Evolutionary conservation across 176 grass and related monocot species (phyloP).

Genomic region (Oryza brachyantha): DNA sequence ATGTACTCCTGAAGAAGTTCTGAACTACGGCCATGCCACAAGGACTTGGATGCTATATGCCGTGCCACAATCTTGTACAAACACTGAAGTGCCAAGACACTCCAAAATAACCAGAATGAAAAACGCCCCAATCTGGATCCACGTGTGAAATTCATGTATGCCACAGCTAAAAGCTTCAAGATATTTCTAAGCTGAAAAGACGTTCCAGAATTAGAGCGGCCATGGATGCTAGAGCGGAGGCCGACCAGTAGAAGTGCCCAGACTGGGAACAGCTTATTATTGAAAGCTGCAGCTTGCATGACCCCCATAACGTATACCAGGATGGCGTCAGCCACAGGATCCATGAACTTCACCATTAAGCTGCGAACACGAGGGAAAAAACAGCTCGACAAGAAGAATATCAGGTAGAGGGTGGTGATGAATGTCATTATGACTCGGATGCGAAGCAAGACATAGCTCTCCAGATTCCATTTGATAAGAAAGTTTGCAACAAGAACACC

Average conservation of each 20-base stretch:
- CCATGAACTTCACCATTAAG: neutral
- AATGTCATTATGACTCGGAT: too few relatives aligned
- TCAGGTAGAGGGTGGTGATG: too few relatives aligned
- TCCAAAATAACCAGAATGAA: neutral
- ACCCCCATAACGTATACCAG: constrained; percentile 17
- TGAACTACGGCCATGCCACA: constrained; percentile 21
- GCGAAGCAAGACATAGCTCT: too few relatives aligned
- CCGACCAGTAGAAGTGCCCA: constrained; percentile 22
- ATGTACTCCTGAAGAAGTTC: neutral
- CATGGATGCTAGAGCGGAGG: neutral
- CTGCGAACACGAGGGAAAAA: too few relatives aligned
- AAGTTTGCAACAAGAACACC: too few relatives aligned
- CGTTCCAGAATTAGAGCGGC: constrained; percentile 22
- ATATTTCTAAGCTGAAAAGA: too few relatives aligned
- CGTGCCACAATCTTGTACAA: neutral
- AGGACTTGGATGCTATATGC: accelerated
- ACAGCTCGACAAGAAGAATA: too few relatives aligned
- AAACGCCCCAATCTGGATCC: neutral
- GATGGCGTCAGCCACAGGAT: neutral
- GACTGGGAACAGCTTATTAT: constrained; percentile 20
- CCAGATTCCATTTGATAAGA: too few relatives aligned
- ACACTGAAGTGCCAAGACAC: neutral
- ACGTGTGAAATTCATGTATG: neutral
- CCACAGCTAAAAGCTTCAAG: neutral
- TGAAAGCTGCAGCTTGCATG: constrained; percentile 16